These are phyloP conservation scores for Phyllosticta citrichinensis DNA, from an alignment of 2,329 filamentous ascomycete species.

Conservation along the genomic window DNA sequence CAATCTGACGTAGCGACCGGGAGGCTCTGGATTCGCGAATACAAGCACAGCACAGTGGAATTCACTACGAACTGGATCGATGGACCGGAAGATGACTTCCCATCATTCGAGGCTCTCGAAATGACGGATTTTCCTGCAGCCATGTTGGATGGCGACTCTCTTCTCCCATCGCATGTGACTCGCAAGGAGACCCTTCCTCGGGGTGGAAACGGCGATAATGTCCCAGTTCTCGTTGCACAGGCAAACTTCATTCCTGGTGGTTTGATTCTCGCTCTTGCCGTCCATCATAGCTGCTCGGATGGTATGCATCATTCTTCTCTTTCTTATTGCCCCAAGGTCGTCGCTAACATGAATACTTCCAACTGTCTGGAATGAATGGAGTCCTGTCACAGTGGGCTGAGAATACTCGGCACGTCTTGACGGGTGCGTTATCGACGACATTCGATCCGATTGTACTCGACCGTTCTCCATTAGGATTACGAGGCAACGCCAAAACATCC, in stretches of 20 bases:
- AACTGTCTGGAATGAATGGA: slow-evolving; percentile 16
- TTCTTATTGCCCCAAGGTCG: not conserved
- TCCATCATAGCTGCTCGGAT: slow-evolving; percentile 18
- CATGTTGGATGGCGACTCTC: slow-evolving; percentile 7
- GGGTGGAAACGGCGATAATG: slow-evolving; percentile 7
- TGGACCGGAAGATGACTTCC: slow-evolving; percentile 12
- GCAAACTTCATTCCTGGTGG: slow-evolving; percentile 21
- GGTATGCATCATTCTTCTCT: not conserved
- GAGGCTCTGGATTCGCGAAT: slow-evolving; percentile 14
- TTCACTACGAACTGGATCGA: slow-evolving; percentile 13
- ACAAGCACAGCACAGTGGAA: slow-evolving; percentile 11
- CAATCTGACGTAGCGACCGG: slow-evolving; percentile 12
- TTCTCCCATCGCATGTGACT: slow-evolving; percentile 11
- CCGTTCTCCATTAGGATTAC: slow-evolving; percentile 4
- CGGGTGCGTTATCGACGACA: slow-evolving; percentile 12
- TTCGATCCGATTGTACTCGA: slow-evolving; percentile 6
- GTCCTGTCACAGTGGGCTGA: slow-evolving; percentile 20
- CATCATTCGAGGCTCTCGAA: slow-evolving; percentile 13
- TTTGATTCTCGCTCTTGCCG: slow-evolving; percentile 18
- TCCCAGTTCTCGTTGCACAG: slow-evolving; percentile 15
- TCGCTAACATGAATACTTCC: not conserved
- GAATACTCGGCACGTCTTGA: slow-evolving; percentile 14
- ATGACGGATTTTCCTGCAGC: slow-evolving; percentile 13
- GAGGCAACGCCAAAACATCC: too few species aligned
- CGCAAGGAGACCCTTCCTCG: slow-evolving; percentile 10